phyloP scores from a whole-genome alignment of 257 asterid species.

The Solanum appendiculatum region DNA sequence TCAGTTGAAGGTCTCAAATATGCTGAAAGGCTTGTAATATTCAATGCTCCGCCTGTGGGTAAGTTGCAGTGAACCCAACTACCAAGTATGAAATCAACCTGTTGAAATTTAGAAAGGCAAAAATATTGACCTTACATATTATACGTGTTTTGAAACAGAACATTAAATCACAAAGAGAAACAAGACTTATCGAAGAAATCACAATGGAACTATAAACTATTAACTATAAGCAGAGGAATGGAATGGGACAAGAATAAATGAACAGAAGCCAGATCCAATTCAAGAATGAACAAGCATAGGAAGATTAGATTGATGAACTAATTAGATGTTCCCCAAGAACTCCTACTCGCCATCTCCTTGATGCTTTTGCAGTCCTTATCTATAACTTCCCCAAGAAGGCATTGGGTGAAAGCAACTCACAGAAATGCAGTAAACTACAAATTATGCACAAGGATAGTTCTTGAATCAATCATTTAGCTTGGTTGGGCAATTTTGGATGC shows the following conservation, averaged over 20 bases:
- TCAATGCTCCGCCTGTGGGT: constrained; percentile 68
- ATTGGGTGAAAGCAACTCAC: not conserved
- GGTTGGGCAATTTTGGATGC: not conserved
- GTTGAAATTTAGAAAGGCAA: constrained; percentile 14
- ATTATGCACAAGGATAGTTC: not conserved
- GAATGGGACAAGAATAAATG: not conserved
- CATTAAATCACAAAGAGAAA: not conserved
- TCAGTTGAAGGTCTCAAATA: constrained; percentile 56
- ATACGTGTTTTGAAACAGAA: not conserved
- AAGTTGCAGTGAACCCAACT: constrained; percentile 76
- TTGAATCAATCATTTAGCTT: not conserved
- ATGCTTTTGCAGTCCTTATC: not conserved
- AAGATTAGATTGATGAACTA: not conserved
- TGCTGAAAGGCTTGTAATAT: constrained; percentile 66
- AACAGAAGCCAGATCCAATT: not conserved
- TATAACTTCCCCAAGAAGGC: not conserved
- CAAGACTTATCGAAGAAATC: not conserved
- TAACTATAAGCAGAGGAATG: not conserved
- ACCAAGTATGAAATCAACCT: constrained; percentile 78
- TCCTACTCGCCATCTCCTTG: not conserved
- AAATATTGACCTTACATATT: not conserved
- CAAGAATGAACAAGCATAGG: not conserved
- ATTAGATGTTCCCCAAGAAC: not conserved
- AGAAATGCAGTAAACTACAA: not conserved
- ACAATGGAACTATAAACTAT: not conserved